Conservation (phyloP, 2,329 filamentous ascomycete species). For the Epichloe amarillans region DNA sequence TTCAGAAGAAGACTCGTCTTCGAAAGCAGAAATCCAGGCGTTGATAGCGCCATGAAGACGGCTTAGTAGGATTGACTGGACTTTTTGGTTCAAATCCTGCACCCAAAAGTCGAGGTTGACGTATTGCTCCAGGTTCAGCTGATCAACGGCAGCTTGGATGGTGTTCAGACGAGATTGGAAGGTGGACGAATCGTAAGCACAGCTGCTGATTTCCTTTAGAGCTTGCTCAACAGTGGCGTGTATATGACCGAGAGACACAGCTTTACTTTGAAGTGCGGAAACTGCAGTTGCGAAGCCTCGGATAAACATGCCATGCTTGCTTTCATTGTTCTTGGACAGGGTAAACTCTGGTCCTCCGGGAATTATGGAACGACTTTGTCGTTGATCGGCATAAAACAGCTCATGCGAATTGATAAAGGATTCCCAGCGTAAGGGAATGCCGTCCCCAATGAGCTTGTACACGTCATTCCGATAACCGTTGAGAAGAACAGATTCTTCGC, state of each 20-base stretch:
- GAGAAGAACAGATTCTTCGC: conserved; percentile 73
- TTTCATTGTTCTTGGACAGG: conserved; percentile 51
- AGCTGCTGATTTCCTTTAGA: conserved; percentile 69
- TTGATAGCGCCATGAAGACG: conserved; percentile 75
- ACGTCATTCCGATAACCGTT: conserved; percentile 89
- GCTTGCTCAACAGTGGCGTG: conserved; percentile 73
- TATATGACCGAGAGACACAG: conserved; percentile 62
- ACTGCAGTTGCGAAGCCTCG: conserved; percentile 83
- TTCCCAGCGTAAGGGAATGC: conserved; percentile 87
- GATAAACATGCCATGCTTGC: conserved; percentile 93
- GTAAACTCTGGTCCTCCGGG: conserved; percentile 26
- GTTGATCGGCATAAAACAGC: conserved; percentile 48
- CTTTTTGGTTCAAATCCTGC: conserved; percentile 68
- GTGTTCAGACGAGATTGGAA: conserved; percentile 72
- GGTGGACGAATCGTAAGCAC: conserved; percentile 65
- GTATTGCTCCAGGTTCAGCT: conserved; percentile 91
- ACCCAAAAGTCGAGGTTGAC: conserved; percentile 91
- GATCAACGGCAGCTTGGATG: conserved; percentile 87
- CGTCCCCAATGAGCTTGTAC: conserved; percentile 69
- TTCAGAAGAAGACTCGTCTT: conserved; percentile 41
- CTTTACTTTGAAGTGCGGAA: conserved; percentile 79
- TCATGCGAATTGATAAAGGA: conserved; percentile 97
- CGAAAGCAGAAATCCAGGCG: conserved; percentile 78
- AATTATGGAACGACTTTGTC: conserved; percentile 31
- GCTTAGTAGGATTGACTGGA: conserved; percentile 66